Evolutionary conservation across 768 basidiomycete species (phyloP).

Genomic region (Porphyrellus cyaneotinctus): DNA sequence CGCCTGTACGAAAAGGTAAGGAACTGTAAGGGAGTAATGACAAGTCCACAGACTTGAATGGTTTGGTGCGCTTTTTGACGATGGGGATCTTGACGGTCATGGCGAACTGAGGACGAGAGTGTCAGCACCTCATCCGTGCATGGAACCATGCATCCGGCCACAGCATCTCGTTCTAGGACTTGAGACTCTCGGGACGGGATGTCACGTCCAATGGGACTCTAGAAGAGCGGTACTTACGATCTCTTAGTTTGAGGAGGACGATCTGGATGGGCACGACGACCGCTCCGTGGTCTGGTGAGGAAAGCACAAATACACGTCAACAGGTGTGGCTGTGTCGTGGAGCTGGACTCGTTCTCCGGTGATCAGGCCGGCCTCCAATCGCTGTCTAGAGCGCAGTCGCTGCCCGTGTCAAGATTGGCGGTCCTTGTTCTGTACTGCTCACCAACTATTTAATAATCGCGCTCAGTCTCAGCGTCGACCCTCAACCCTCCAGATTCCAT

Average conservation of each 20-base stretch:
- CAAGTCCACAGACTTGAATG: constrained; percentile 80
- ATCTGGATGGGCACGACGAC: constrained; percentile 17
- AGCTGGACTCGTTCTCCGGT: background rate
- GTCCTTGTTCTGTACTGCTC: background rate
- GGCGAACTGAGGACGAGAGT: constrained; percentile 25
- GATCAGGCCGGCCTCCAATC: too few species aligned
- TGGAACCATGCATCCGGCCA: constrained; percentile 23
- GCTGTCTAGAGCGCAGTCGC: background rate
- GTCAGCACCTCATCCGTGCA: constrained; percentile 26
- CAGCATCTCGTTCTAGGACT: background rate
- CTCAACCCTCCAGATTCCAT: background rate
- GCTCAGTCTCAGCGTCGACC: background rate
- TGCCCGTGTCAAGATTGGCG: constrained; percentile 15
- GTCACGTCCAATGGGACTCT: background rate
- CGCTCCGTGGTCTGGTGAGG: background rate
- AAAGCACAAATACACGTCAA: constrained; percentile 25
- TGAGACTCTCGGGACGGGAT: background rate
- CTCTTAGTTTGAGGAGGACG: constrained; percentile 50
- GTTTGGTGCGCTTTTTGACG: constrained; percentile 96
- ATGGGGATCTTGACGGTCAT: constrained; percentile 60
- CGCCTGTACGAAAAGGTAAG: constrained; percentile 52
- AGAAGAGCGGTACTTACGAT: constrained; percentile 43
- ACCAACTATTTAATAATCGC: background rate
- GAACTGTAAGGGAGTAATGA: constrained; percentile 1
- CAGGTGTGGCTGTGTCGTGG: constrained; percentile 21